Conservation (phyloP, 2,329 filamentous ascomycete species). For the Intubia oerlemansii region DNA sequence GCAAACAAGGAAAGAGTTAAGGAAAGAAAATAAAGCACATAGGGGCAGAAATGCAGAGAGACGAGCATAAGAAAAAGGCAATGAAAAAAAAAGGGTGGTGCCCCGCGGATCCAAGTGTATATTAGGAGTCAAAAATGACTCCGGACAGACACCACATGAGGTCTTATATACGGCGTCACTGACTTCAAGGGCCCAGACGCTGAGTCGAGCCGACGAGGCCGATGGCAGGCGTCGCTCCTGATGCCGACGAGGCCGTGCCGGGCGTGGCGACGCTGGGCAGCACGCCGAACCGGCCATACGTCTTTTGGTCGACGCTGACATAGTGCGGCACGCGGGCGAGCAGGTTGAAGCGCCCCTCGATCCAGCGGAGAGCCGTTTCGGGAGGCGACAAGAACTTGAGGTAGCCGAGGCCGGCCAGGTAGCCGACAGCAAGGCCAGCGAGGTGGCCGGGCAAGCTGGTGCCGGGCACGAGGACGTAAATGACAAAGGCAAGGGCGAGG, state of each 20-base stretch:
- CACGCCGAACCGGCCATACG: constrained; percentile 79
- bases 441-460: constrained; percentile 76
- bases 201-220: no score
- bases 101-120: no score
- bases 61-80: no score
- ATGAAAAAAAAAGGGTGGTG: no score
- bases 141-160: no score
- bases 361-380: constrained; percentile 68
- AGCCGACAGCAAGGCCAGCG: constrained; percentile 66
- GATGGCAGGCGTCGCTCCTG: constrained; percentile 30
- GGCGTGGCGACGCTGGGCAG: constrained; percentile 36
- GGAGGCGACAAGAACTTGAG: constrained; percentile 78
- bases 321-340: constrained; percentile 74
- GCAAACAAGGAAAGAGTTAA: no score
- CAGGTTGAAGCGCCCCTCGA: constrained; percentile 75
- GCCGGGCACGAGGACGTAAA: constrained; percentile 56
- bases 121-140: no score
- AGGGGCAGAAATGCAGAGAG: no score
- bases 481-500: constrained; percentile 51
- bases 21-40: no score
- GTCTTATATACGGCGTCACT: no score
- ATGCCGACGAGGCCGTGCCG: no score
- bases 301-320: constrained; percentile 88
- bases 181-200: no score
- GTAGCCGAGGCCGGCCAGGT: constrained; percentile 77